Evolutionary conservation across 805 yeast species (phyloP), one percentile per base, ranked within the genome.

Genomic region (Diddensiella transvaalensis): DNA sequence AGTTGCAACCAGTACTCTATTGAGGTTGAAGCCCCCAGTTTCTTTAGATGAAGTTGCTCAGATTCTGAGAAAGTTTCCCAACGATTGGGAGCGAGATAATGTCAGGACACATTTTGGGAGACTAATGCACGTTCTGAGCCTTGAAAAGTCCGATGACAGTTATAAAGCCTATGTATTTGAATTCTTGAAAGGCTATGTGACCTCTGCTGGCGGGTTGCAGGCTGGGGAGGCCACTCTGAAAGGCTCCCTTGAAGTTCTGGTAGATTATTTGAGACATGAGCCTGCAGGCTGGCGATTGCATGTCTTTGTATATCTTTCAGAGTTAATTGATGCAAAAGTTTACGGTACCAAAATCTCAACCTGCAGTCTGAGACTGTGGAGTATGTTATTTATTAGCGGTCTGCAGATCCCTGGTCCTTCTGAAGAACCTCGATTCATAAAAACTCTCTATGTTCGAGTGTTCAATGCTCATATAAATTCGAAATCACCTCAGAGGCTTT

Each of bases 401-500:
- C 57, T 61, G 22, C 30, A 30, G 4, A 13, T 38, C n/a, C 48
- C 51, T 56, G 63, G 17, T 57, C 19, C 11, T 15, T 10, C 5
- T 8, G 47, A n/a, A 6, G 67, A 32, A 64, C 69, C 32, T 6
- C 35, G 42, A 0, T 60, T 81, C 3, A 77, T 69, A 40, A 68
- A 77, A 1, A 65, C 80, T 24, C 44, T 57, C 4, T 57, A 36
- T 40, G 56, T 54, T 17, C 38, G 46, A 33, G 63, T 77, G 3
- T 80, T 73, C 66, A 83, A 83, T 58, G 61, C 80, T 29, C 83
- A 82, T 46, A 64, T 83, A 29, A 75, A 74, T 49, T 75, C 79
- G 1, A 59, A 69, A 3, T 72, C 70, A 44, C 40, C 67, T 4
- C 48, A 62, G 0, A 61, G 80, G 37, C 51, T 79, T 1, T 55